Evolutionary conservation across 2,329 filamentous ascomycete species (phyloP).

Genomic region (Beauveria asiatica): DNA sequence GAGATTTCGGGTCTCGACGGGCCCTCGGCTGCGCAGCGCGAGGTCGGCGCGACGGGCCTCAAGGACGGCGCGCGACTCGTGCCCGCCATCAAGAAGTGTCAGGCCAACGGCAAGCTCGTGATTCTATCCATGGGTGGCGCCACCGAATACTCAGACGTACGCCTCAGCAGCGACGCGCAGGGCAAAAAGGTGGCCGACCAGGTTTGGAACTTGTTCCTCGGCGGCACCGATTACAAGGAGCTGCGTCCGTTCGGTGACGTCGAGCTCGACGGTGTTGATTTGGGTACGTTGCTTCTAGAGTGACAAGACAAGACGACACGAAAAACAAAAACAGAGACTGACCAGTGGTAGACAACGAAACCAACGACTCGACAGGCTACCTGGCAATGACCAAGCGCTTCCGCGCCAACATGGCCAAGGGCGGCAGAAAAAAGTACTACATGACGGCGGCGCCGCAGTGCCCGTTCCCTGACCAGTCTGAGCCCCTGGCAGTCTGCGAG

Average conservation of each 20-base stretch:
- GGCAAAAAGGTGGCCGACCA: slow-evolving; percentile 49
- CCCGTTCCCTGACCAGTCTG: slow-evolving; percentile 48
- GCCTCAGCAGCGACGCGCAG: slow-evolving; percentile 34
- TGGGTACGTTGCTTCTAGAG: slow-evolving; percentile 23
- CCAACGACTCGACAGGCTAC: slow-evolving; percentile 51
- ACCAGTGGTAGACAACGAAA: slow-evolving; percentile 34
- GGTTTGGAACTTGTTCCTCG: slow-evolving; percentile 61
- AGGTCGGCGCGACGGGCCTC: slow-evolving; percentile 16
- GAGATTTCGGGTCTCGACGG: slow-evolving; percentile 5
- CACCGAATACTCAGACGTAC: slow-evolving; percentile 58
- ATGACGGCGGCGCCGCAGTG: slow-evolving; percentile 59
- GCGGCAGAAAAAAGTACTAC: slow-evolving; percentile 40
- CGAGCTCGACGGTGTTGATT: slow-evolving; percentile 65
- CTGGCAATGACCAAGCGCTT: slow-evolving; percentile 52
- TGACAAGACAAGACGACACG: background rate
- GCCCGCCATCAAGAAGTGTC: slow-evolving; percentile 43
- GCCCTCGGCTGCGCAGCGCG: slow-evolving; percentile 11
- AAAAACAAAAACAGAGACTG: background rate
- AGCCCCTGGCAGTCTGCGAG: slow-evolving; percentile 24
- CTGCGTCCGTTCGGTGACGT: slow-evolving; percentile 58
- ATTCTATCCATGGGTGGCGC: slow-evolving; percentile 62
- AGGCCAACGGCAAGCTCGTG: slow-evolving; percentile 57
- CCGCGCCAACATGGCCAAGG: slow-evolving; percentile 43
- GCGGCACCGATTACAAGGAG: slow-evolving; percentile 27
- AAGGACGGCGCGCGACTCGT: slow-evolving; percentile 16